Base-by-base conservation (phyloP, 169 alveolate species). In the Eimeria sp. region DNA sequence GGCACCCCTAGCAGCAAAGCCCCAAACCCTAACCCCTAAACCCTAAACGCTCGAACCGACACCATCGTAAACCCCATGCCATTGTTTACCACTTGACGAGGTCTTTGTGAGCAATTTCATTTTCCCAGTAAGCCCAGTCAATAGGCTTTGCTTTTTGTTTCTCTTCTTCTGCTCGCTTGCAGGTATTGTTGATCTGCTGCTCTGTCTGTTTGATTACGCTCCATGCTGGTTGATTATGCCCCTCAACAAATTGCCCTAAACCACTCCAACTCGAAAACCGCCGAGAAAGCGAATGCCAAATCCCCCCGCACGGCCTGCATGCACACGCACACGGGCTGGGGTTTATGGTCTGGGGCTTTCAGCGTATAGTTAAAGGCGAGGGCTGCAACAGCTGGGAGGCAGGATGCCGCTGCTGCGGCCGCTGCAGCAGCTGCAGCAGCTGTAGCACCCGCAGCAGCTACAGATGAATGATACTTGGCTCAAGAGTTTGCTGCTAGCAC, bases 81-180 rank as follows among this genome's bases (percentile, higher is more conserved):
- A 13, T 25, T 37, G 54, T 13, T 66, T 20, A 96, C 97, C 97
- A 95, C 27, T 46, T 33, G 30, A 97, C 95, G n/a, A 96, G 91
- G 64, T 96, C 96, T 93, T 96, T 95, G 66, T 97, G 97, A 54
- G 96, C 82, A 20, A 97, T 97, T 58, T 74, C 62, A 25, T 83
- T 91, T 27, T 77, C 95, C 97, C 97, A 97, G 37, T 85, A 58
- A 33, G 9, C 88, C 98, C 98, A 97, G 54, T 97, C 97, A 13
- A 97, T 94, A 8, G 33, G 6, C 52, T 76, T 60, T 4, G 20
- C 54, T 20, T 66, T 33, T 2, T 66, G 25, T 30, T 64, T 71
- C 52, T 56, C 88, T 77, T 37, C 78, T 40, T 58, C 93, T 43
- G 11, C 54, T 23, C 37, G 1, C 25, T 56, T 85, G 82, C 56